Conservation (phyloP, 805 yeast genomes). For the Lipomyces starkeyi region DNA sequence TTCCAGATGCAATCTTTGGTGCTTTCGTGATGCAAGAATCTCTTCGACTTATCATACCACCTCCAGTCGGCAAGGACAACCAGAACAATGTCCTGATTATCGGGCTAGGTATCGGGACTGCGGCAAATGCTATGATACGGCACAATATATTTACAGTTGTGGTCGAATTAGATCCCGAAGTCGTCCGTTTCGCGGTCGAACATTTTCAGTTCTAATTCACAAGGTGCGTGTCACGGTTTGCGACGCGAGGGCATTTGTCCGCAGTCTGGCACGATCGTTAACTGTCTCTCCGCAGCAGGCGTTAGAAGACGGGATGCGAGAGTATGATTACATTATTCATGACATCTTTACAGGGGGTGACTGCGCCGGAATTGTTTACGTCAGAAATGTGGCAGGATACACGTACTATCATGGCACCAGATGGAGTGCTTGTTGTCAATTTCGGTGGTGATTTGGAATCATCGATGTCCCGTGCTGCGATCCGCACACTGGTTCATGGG, state of each 20-base stretch:
- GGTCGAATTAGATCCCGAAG: constrained; percentile 32
- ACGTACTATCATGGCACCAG: constrained; percentile 23
- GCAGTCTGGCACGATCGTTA: constrained; percentile 4
- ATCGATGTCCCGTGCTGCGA: constrained; percentile 12
- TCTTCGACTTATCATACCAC: constrained; percentile 28
- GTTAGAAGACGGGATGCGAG: constrained; percentile 11
- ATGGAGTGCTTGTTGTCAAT: constrained; percentile 35
- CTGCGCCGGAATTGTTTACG: constrained; percentile 30
- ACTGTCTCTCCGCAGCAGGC: neutral
- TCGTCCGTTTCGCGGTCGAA: constrained; percentile 26
- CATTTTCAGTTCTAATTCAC: constrained; percentile 23
- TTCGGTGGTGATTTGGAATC: constrained; percentile 28
- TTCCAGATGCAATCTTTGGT: constrained; percentile 30
- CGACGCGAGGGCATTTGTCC: constrained; percentile 22
- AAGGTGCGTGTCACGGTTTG: constrained; percentile 16
- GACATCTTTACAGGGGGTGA: constrained; percentile 36
- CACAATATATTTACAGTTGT: constrained; percentile 25
- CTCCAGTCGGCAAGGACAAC: constrained; percentile 13
- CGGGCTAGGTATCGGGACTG: constrained; percentile 35
- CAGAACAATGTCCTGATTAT: constrained; percentile 19
- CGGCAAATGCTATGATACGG: constrained; percentile 26
- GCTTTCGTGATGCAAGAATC: constrained; percentile 36
- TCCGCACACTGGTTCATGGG: constrained; percentile 23
- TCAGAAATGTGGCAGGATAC: constrained; percentile 32
- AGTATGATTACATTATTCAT: constrained; percentile 34